Evolutionary conservation across 345 rosid species (phyloP).

Genomic region (Noccaea bulbosa): DNA sequence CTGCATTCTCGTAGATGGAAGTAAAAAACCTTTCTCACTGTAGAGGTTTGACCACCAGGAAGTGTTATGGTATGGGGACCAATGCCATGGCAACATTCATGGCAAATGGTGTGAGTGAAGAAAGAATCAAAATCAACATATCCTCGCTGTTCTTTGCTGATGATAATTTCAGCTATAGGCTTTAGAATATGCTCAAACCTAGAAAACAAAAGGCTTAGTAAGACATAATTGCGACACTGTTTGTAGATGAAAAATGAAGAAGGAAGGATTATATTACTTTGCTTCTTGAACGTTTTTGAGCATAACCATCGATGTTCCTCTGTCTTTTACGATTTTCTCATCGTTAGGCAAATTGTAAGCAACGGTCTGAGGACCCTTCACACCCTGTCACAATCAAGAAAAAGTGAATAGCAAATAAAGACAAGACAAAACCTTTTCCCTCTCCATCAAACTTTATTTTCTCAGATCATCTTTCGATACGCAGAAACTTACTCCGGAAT

Average conservation of each 20-base stretch:
- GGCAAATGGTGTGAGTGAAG: slow-evolving; percentile 92
- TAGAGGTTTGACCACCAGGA: slow-evolving; percentile 81
- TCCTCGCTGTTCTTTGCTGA: slow-evolving; percentile 65
- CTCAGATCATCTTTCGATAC: slow-evolving; percentile 23
- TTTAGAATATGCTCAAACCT: slow-evolving; percentile 87
- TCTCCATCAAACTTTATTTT: not conserved
- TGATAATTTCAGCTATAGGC: slow-evolving; percentile 77
- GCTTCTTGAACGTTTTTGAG: slow-evolving; percentile 89
- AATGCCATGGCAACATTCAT: slow-evolving; percentile 96
- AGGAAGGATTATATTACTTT: slow-evolving; percentile 56
- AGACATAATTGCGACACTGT: slow-evolving; percentile 22
- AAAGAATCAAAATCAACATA: slow-evolving; percentile 95
- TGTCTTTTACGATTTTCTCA: slow-evolving; percentile 84
- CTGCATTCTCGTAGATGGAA: slow-evolving; percentile 1
- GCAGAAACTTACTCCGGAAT: slow-evolving; percentile 77
- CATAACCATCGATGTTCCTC: slow-evolving; percentile 97
- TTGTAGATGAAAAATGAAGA: slow-evolving; percentile 2
- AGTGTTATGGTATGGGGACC: slow-evolving; percentile 92
- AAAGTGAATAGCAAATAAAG: slow-evolving; percentile 34
- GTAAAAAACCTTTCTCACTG: slow-evolving; percentile 79
- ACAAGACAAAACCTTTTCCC: too few species aligned
- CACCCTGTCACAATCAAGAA: slow-evolving; percentile 63
- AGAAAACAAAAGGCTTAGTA: slow-evolving; percentile 29
- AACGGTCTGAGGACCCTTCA: slow-evolving; percentile 94
- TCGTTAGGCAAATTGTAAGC: slow-evolving; percentile 97